Conservation (phyloP, 1,284 basidiomycete genomes). For the Leccinum insolens region DNA sequence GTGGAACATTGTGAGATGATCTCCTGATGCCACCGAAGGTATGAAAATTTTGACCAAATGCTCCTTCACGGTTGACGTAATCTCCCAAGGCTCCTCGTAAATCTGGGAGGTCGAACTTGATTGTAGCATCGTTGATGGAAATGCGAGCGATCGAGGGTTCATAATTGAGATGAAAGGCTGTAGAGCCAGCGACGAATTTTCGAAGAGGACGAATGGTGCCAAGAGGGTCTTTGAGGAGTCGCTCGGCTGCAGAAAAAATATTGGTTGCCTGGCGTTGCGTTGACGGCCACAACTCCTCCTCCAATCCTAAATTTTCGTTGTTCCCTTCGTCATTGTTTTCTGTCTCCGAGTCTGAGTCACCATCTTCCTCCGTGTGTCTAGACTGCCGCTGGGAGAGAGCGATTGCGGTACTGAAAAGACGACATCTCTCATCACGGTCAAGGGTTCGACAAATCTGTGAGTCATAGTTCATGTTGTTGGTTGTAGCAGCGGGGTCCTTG, state of each 20-base stretch:
- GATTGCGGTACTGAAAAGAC: background rate
- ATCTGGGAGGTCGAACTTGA: background rate
- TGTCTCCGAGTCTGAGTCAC: background rate
- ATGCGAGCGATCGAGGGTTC: background rate
- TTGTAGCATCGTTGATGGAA: background rate
- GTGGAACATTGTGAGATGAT: background rate
- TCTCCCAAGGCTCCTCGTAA: background rate
- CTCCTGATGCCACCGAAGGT: background rate
- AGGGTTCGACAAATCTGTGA: background rate
- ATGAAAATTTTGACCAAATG: background rate
- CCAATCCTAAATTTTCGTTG: background rate
- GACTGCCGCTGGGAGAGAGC: background rate
- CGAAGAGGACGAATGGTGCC: background rate
- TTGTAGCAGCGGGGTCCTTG: background rate
- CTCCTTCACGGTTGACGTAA: background rate
- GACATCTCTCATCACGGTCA: background rate
- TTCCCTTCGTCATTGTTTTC: background rate
- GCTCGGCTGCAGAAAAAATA: background rate
- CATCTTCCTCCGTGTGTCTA: background rate
- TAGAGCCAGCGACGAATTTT: background rate
- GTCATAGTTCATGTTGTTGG: background rate
- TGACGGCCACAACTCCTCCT: background rate
- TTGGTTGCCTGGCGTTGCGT: background rate
- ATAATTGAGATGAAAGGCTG: background rate
- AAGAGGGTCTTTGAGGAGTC: background rate